Evolutionary conservation across 2,329 filamentous ascomycete genomes (phyloP), one percentile per base, ranked within the genome.

Genomic region (Penicillium sp.): DNA sequence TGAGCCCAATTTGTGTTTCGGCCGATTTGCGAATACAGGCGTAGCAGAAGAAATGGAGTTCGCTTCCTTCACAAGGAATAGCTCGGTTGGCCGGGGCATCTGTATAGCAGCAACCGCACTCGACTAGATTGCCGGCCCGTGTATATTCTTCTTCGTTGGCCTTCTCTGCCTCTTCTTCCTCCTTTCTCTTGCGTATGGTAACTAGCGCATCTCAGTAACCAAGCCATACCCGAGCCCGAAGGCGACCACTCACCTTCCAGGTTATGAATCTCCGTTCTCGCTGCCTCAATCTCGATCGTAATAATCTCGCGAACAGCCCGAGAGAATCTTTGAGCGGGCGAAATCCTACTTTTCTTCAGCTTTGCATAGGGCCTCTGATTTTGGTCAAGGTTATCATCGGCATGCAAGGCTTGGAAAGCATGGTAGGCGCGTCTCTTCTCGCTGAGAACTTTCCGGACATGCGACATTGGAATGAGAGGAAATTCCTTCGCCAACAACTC

Each of bases 71-170:
- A 73, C 92, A 96, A 65, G 86, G 81, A 1, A 91, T 83, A 80
- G 91, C 87, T 52, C 88, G 84, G 67, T 91, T 91, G 50, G 87
- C 75, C 2, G 90, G 83, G 54, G 83, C 82, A 4, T 92, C 88
- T 7, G 82, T 81, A 70, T 85, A 95, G 75, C 92, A 96, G 70
- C 91, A 92, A 48, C 83, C 84, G 68, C 90, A 96, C 67, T 94
- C 91, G 11, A 81, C 75, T 46, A 89, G 79, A 19, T 84, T 81
- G 0, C 88, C 86, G 5, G 79, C 76, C 1, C 70, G 76, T 62
- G 77, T 77, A 23, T 76, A 72, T 68, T 69, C 73, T 66, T 71
- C 78, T 63, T 71, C 75, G 66, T 76, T 81, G 35, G 60, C 58
- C 7, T 64, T 73, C 60, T 79, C 77, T 2, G 65, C 66, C 7